Base-by-base conservation (phyloP, 2,329 filamentous ascomycete species). In the Colletotrichum zoysiae region DNA sequence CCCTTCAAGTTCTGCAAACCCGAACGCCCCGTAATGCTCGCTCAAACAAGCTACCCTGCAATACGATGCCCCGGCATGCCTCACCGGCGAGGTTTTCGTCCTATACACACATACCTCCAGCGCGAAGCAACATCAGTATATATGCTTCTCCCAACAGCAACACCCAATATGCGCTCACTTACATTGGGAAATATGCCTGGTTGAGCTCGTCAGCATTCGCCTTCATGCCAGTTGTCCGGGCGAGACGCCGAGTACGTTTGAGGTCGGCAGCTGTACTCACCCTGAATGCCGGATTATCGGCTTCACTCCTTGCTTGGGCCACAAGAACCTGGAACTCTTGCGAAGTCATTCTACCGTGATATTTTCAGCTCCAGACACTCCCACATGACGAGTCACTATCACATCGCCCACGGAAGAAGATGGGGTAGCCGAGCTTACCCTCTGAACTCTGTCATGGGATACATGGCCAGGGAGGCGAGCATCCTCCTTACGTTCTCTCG, bases 171-270 rank as follows among this genome's bases (percentile, higher is more conserved):
- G 18, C 23, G 16, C 11, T n/a, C n/a, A 84, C 87, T 85, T 80
- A 91, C 86, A 91, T 77, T 55, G 88, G 87, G 71, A 91, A 91
- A 77, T 91, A 91, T 42, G 88, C 86, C 89, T 89, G 75, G 23
- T 8, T 30, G 11, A 40, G 51, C 20, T 16, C 48, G 16, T 18
- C 30, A 40, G 35, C 50, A 23, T 30, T 63, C 14, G 12, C 48
- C 53, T 62, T 38, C 53, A 33, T 20, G 30, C 73, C 74, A 71
- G 59, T 26, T 58, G n/a, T 48, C n/a, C 6, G 40, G 38, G 46
- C 44, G 33, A 40, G 51, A 51, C 12, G 57, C 8, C 60, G 30
- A 12, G n/a, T 23, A 11, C 38, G 30, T 26, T 5, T 56, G 26
- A 55, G 14, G 16, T 44, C 14, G 12, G 5, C 12, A 40, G 69